Base-by-base conservation (phyloP, 805 yeast species). In the Saturnispora kantuleensis region DNA sequence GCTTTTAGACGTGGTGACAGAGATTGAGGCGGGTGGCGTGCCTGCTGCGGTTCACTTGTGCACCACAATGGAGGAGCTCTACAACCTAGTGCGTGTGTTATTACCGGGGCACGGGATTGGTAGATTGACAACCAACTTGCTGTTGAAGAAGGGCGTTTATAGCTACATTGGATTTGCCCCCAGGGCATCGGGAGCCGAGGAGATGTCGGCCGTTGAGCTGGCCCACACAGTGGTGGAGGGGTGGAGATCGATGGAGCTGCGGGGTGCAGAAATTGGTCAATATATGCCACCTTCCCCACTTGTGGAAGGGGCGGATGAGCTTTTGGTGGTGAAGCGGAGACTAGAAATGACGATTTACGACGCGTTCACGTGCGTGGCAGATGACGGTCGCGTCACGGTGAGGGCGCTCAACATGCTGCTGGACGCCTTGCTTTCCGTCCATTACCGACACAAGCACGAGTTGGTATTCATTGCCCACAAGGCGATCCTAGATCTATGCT, bases 71-170 rank as follows among this genome's bases (percentile, higher is more conserved):
- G 39, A 37, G 11, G 45, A 42, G 31, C 10, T 42, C 12, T 42
- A 42, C 29, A 15, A 17, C 13, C 10, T 29, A 9, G 13, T 35
- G 26, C 26, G 45, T 9, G 3, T 31, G 3, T 26, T 42, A 10
- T 26, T 26, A 4, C 45, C 45, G 4, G n/a, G 17, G 10, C 29
- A 37, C 11, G 41, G 45, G 15, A 21, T 42, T 11, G 45, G 45
- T 10, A 17, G 45, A 12, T 37, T 31, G 10, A 15, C 33, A 13
- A 42, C 45, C 4, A 4, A 15, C 7, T 9, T 34, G 21, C 40
- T 31, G 32, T 32, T 42, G n/a, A 28, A 40, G 9, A 42, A 42
- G 36, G 39, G 41, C 31, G 40, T 36, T 18, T 31, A 42, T 38
- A 21, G 7, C 15, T 42, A 42, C 33, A 31, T 31, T 10, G 32